phyloP scores from a whole-genome alignment of 83 land plant genomes.

The Picea mariana region DNA sequence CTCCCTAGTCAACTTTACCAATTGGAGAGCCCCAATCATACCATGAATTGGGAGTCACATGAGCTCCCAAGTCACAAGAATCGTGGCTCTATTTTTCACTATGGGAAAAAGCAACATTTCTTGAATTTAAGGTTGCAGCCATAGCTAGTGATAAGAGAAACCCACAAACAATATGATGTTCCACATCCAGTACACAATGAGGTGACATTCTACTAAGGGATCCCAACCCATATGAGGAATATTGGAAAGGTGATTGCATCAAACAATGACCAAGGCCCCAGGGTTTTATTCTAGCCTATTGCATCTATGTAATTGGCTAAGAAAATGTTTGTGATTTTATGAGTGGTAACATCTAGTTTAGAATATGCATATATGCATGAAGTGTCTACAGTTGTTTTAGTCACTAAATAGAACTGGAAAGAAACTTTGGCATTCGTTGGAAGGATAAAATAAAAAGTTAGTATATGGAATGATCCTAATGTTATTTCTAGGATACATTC shows the following conservation, averaged over 20 bases:
- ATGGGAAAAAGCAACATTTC: conserved; percentile 30
- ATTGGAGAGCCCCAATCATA: conserved; percentile 69
- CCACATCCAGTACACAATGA: conserved; percentile 40
- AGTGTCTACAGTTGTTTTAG: no score
- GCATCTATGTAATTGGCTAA: conserved; percentile 10
- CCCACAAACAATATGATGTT: conserved; percentile 4
- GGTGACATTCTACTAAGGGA: conserved; percentile 38
- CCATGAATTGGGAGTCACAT: conserved; percentile 19
- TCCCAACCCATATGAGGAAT: not conserved
- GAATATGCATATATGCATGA: conserved; percentile 40
- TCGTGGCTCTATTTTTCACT: conserved; percentile 56
- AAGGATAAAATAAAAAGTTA: no score
- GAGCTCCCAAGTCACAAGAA: conserved; percentile 28
- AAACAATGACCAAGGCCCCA: conserved; percentile 33
- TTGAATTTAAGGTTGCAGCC: conserved; percentile 14
- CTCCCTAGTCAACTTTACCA: conserved; percentile 67
- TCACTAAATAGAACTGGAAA: no score
- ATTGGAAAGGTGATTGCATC: conserved; percentile 50
- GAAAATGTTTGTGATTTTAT: conserved; percentile 46
- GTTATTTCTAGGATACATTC: no score
- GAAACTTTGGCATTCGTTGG: no score
- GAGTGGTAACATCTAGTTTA: conserved; percentile 51
- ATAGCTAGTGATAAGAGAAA: conserved; percentile 46
- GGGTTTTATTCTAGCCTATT: conserved; percentile 15
- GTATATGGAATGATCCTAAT: no score